phyloP scores from a whole-genome alignment of 169 alveolate genomes.

The Cryptosporidium canis region DNA sequence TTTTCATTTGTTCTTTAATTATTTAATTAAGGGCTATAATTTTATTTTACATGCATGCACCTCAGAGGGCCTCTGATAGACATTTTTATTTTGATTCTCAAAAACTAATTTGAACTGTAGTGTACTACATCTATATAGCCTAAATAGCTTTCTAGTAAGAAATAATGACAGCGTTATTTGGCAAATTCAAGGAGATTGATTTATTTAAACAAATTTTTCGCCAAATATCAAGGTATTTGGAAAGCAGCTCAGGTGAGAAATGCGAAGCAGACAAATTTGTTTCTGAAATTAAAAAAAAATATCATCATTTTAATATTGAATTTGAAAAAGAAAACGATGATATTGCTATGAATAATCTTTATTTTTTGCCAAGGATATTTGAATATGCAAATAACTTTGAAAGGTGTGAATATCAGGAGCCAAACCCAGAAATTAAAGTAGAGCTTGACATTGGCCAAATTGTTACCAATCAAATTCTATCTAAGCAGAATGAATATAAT shows the following conservation, averaged over 20 bases:
- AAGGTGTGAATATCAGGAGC: background rate
- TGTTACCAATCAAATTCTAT: conserved; percentile 7
- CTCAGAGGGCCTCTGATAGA: too few relatives aligned
- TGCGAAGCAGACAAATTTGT: background rate
- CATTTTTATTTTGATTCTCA: background rate
- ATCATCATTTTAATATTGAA: background rate
- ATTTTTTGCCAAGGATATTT: background rate
- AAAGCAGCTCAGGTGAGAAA: background rate
- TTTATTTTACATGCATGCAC: conserved; percentile 2
- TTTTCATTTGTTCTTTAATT: background rate
- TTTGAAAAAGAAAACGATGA: background rate
- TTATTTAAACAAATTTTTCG: background rate
- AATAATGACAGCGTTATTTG: background rate
- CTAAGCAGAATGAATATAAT: conserved; percentile 28
- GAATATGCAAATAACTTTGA: conserved; percentile 14
- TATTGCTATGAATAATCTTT: background rate
- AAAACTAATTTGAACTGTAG: background rate
- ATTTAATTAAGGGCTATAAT: background rate
- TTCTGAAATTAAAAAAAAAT: background rate
- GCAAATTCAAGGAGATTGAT: background rate
- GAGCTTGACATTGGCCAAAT: conserved; percentile 11
- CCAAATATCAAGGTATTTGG: background rate
- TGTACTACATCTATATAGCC: background rate
- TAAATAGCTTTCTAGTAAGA: background rate
- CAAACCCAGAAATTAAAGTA: background rate